Evolutionary conservation across 306 rosid species (phyloP).

Genomic region (Dalbergia cochinchinensis): DNA sequence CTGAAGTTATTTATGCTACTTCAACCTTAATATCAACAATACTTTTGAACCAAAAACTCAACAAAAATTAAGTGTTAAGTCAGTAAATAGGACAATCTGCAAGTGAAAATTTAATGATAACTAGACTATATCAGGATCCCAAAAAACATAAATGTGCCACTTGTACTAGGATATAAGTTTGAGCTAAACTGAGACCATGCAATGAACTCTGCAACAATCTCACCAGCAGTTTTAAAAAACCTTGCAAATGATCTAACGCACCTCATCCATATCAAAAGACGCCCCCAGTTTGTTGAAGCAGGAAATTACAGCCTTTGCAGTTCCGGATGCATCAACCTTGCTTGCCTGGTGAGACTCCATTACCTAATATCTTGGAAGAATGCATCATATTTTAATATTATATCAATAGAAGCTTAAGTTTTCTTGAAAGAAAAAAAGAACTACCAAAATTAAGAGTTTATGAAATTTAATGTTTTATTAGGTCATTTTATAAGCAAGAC

Average conservation of each 20-base stretch:
- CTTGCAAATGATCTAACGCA: slow-evolving; percentile 35
- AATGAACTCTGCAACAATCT: slow-evolving; percentile 1
- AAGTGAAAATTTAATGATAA: not conserved
- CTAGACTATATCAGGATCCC: slow-evolving; percentile 11
- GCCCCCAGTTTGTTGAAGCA: slow-evolving; percentile 88
- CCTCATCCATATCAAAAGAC: slow-evolving; percentile 80
- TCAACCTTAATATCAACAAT: slow-evolving; percentile 6
- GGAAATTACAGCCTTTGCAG: slow-evolving; percentile 92
- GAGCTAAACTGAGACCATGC: not conserved
- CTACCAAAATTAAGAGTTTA: slow-evolving; percentile 11
- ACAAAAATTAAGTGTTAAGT: not conserved
- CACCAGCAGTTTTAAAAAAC: too few species aligned
- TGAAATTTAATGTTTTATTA: not conserved
- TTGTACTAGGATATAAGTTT: not conserved
- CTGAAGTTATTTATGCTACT: not conserved
- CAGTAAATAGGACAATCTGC: slow-evolving; percentile 6
- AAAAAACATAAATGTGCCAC: not conserved
- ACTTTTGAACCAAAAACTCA: slow-evolving; percentile 1
- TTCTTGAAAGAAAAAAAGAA: slow-evolving; percentile 13
- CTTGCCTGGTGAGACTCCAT: slow-evolving; percentile 95
- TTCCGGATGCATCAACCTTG: slow-evolving; percentile 94
- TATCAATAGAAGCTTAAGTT: slow-evolving; percentile 38
- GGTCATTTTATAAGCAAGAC: slow-evolving; percentile 2
- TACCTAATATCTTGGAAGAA: slow-evolving; percentile 67
- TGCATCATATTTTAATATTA: slow-evolving; percentile 45